Evolutionary conservation across 202 grass and related monocot species (phyloP), one percentile per base, ranked within the genome.

Genomic region (Panicum virgatum): DNA sequence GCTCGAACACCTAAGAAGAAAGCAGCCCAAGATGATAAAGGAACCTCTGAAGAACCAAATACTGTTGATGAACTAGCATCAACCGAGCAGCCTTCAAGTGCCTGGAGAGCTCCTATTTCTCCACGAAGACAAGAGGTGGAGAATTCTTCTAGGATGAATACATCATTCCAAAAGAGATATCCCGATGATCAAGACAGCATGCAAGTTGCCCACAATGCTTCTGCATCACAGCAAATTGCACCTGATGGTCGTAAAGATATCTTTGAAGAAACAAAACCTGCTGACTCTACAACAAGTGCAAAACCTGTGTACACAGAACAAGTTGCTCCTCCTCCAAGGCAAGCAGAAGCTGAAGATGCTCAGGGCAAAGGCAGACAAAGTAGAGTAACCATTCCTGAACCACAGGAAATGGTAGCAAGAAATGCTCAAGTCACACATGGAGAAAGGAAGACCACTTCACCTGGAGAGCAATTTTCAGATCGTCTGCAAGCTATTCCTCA

Each of bases 141-240:
- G 7, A 40, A 76, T 61, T 61, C 73, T 62, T 25, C 73, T 34
- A 30, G 16, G 25, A 9, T 46, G 20, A 30, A 45, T 43, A 77
- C 57, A 77, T 34, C 75, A 62, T 46, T 62, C 15, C 74, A 20
- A 62, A 77, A 47, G 75, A 77, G 40, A 47, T 9, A 75, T 56
- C 58, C 58, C 48, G 29, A 46, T 77, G 40, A 34, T n/a, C 23
- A 46, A 27, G 43, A 71, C 10, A 45, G 50, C 45, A 51, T 32
- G 5, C 45, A 51, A 72, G 69, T 72, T 72, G 69, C 46, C 18
- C 5, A 72, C 18, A 52, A 46, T 72, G 46, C 69, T 51, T 32
- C 45, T 51, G 15, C 5, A 48, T 52, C 69, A 52, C 0, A 29
- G 46, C 15, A 72, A 52, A 51, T 72, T 72, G 15, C 27, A 72